phyloP scores from a whole-genome alignment of 306 rosid genomes.

The Carpinus viminea region DNA sequence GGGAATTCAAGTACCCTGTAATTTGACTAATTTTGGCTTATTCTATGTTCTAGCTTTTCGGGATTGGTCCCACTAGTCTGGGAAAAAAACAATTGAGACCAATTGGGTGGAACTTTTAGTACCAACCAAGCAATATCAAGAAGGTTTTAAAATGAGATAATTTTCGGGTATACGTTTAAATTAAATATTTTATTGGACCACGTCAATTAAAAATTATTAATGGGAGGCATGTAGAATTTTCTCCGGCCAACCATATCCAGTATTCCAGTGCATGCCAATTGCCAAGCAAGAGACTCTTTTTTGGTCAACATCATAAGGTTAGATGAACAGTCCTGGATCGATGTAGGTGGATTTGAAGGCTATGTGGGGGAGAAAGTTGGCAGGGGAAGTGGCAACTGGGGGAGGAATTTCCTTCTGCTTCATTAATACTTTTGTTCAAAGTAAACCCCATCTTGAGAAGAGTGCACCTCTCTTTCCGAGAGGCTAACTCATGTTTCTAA shows the following conservation, averaged over 20 bases:
- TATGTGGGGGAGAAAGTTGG: neutral
- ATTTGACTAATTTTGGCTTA: neutral
- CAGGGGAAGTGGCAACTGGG: neutral
- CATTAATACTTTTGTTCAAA: neutral
- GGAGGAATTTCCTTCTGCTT: neutral
- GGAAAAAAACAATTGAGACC: neutral
- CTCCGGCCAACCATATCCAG: no score
- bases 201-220: no score
- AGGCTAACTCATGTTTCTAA: no score
- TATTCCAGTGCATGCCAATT: no score
- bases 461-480: neutral
- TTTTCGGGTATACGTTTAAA: no score
- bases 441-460: neutral
- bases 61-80: neutral
- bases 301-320: no score
- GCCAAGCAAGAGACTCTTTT: no score
- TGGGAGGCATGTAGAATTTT: neutral
- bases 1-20: neutral
- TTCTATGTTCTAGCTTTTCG: neutral
- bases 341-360: neutral
- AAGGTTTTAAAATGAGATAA: no score
- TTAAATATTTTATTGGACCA: no score
- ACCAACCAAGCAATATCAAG: no score
- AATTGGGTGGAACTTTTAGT: neutral
- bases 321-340: neutral